Percentiles rank a stretch among this genome's conserved stretches.
Evolutionary conservation across 345 rosid species (phyloP).

Genomic region (Aquilaria sinensis): DNA sequence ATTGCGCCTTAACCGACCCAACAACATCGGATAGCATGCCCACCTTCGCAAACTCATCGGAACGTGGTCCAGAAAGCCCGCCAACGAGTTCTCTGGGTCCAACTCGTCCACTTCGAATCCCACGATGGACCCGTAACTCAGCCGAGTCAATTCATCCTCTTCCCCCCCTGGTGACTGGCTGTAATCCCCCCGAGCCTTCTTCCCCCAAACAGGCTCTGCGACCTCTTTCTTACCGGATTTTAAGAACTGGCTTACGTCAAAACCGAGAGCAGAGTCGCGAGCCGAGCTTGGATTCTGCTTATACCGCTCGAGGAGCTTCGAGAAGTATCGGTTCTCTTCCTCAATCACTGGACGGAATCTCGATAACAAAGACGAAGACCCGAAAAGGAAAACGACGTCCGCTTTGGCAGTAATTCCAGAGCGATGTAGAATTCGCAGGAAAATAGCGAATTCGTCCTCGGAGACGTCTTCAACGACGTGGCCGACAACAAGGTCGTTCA

Average conservation of each 20-base stretch:
- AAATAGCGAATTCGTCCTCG: constrained; percentile 50
- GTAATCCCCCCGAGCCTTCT: constrained; percentile 33
- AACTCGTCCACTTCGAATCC: constrained; percentile 74
- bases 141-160: constrained; percentile 26
- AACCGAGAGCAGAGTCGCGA: constrained; percentile 26
- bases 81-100: constrained; percentile 81
- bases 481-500: constrained; percentile 53
- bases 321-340: constrained; percentile 70
- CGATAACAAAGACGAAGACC: constrained; percentile 18
- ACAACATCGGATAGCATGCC: constrained; percentile 88
- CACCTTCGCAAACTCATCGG: constrained; percentile 70
- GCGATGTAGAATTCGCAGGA: constrained; percentile 54
- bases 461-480: constrained; percentile 52
- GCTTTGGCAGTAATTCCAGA: constrained; percentile 61
- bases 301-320: constrained; percentile 36
- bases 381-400: constrained; percentile 52
- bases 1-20: constrained; percentile 71
- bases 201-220: constrained; percentile 80
- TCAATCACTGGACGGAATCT: constrained; percentile 34
- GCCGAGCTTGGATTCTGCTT: constrained; percentile 21
- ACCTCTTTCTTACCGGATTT: constrained; percentile 32
- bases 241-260: constrained; percentile 39
- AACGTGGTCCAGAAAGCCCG: constrained; percentile 71
- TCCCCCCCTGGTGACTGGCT: constrained; percentile 13
- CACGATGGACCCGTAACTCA: constrained; percentile 80